Evolutionary conservation across 2,329 filamentous ascomycete species (phyloP), one percentile per base, ranked within the genome.

Genomic region (Knoxdaviesia proteae): DNA sequence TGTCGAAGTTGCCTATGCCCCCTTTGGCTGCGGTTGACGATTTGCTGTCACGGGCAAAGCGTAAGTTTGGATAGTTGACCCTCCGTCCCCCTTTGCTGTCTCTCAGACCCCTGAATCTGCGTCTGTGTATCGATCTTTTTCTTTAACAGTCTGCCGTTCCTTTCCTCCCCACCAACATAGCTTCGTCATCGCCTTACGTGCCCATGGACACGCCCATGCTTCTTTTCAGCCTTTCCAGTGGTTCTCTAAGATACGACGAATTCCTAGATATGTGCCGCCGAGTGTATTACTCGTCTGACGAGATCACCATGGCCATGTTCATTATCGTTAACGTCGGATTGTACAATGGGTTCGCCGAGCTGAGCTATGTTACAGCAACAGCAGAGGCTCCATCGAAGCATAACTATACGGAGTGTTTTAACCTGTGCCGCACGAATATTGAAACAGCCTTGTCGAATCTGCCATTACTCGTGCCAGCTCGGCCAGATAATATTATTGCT

Each of bases 391-490:
- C 20, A 20, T 20, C 20, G 6, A 49, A 53, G 40, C 47, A 59
- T 20, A 55, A 62, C 43, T 61, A 63, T 40, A 54, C 57, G 35
- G 50, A 53, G 4, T 60, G 61, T 42, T 55, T 59, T 39, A 52
- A 57, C 35, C 53, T 62, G 45, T 67, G 64, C 45, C 61, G 62
- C 37, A 56, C 60, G 42, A 71, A 71, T 44, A 51, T 70, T 20
- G 67, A 71, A 50, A 68, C 65, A 7, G 61, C 61, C 4, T 53
- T 71, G 1, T 60, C 62, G 32, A 64, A 67, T 48, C 58, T 77
- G 44, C 67, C 68, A 8, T 56, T 79, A 30, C 62, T 77, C 48
- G 58, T 76, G 50, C 67, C 72, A 1, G 62, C 70, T 30, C 69
- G 60, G 32, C 54, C 63, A 35, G 58, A 69, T 47, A 76, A 68